Base-by-base conservation (phyloP, 2,329 filamentous ascomycete species). In the Colletotrichum gigasporum region DNA sequence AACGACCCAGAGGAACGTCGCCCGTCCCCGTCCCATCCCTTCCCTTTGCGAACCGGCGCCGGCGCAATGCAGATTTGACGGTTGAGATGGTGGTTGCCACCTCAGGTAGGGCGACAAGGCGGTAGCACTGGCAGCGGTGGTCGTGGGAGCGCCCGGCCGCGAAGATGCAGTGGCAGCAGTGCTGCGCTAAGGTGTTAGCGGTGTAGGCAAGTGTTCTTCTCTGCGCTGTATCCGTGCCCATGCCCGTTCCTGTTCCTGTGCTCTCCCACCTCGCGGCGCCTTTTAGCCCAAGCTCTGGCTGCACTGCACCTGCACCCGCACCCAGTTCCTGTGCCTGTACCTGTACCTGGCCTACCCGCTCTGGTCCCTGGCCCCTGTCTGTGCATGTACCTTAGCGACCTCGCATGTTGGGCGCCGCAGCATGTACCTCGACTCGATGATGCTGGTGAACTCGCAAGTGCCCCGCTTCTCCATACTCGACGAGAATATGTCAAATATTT, bases 311-410 rank as follows among this genome's bases (percentile, higher is more conserved):
- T 32, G 52, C 18, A 30, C 52, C 26, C 18, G 45, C n/a, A 18
- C 47, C 22, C 37, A 14, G 26, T 58, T 63, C 47, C 45, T 47
- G 52, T 37, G 20, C 30, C 45, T 28, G 37, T 63, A 44, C 39
- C 39, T 63, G 55, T 60, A 63, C 54, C 47, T 22, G 52, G 39
- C 54, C 60, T 44, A 22, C 45, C 47, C 41, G 18, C 45, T 63
- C 54, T 32, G 55, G 45, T 47, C 54, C 32, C 37, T 22, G 54
- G 30, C 26, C 32, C 45, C 34, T 34, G 45, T 58, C 55, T 47
- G 45, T 63, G 60, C 28, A 52, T 53, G 34, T 42, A 58, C 34
- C 44, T n/a, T n/a, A n/a, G n/a, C n/a, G n/a, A n/a, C n/a, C n/a
- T n/a, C n/a, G n/a, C n/a, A n/a, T n/a, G n/a, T n/a, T n/a, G n/a